Base-by-base conservation (phyloP, 495 filamentous ascomycete genomes). In the Evansstolkia leycettana region DNA sequence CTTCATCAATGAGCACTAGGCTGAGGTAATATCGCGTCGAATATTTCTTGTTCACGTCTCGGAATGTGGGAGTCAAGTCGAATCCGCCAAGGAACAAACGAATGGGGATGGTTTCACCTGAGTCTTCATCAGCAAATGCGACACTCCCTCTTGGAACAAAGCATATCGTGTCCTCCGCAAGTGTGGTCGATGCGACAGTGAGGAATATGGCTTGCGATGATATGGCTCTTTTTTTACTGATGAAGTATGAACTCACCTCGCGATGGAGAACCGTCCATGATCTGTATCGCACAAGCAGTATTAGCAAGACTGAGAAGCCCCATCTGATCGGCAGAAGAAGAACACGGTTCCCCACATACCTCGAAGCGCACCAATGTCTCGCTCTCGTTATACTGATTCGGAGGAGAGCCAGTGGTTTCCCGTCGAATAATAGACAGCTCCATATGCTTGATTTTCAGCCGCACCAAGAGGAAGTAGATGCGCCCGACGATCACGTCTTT, bases 401-500 rank as follows among this genome's bases (percentile, higher is more conserved):
- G 90, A n/a, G 90, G 83, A 2, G 84, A 86, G 12, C 90, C 90
- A 5, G 90, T 96, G 4, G 90, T 96, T 63, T 99, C 90, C 42
- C 90, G 71, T 46, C 90, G 77, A 53, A 99, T 99, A 47, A 99
- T 99, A 40, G 84, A 90, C 32, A 99, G 63, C 66, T 99, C 90
- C 90, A 99, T 99, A 59, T 99, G 92, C 65, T 95, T 94, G 59
- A 99, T 99, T 76, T 99, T 99, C 54, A 99, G 70, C 53, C 90
- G 78, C 42, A 99, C 90, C 17, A 99, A 72, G 45, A 99, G 65
- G 66, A 99, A 99, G 68, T 96, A 99, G 70, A 99, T 99, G 42
- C 90, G 77, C 34, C 90, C 90, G 32, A 99, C 90, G 47, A 99
- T 99, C 36, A 99, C 90, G 61, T 99, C 90, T 69, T 99, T 99